Evolutionary conservation across 306 rosid genomes (phyloP).

Genomic region (Macrotyloma uniflorum): DNA sequence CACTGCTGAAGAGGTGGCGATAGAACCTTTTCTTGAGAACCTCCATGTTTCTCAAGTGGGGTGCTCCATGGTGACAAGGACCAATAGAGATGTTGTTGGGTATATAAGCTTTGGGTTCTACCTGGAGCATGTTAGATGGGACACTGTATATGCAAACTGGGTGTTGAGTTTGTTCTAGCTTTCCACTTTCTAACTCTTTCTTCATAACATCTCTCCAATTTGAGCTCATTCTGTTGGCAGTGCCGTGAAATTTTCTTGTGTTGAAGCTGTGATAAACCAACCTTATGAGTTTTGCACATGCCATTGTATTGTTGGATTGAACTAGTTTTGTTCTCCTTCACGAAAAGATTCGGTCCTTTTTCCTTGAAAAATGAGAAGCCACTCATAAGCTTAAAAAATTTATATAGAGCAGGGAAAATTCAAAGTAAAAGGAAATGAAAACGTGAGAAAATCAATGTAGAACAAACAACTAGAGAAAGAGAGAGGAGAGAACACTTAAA

Average conservation of each 20-base stretch:
- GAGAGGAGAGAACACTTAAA: neutral
- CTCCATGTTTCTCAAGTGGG: conserved; percentile 31
- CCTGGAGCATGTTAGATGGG: conserved; percentile 9
- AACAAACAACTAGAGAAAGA: neutral
- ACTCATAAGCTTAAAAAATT: neutral
- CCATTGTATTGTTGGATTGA: neutral
- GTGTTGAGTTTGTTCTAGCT: neutral
- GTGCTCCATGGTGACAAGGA: conserved; percentile 41
- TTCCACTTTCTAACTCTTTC: neutral
- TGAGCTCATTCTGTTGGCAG: neutral
- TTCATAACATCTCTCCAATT: neutral
- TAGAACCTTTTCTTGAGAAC: conserved; percentile 25
- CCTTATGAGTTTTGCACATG: neutral
- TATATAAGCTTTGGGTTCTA: conserved; percentile 34
- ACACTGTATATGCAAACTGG: conserved; percentile 37
- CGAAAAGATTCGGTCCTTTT: neutral
- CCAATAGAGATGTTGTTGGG: conserved; percentile 48
- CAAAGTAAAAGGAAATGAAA: neutral
- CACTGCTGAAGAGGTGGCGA: conserved; percentile 28
- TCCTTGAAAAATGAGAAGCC: neutral
- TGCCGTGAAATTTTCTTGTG: conserved; percentile 1
- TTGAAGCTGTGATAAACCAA: neutral
- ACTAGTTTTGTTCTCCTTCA: neutral
- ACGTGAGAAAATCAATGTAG: neutral
- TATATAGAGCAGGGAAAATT: neutral